A percentile compares a stretch with the other conserved stretches of the same genome.
phyloP scores from a whole-genome alignment of 2,329 filamentous ascomycete species.

The Penicillium sp. region DNA sequence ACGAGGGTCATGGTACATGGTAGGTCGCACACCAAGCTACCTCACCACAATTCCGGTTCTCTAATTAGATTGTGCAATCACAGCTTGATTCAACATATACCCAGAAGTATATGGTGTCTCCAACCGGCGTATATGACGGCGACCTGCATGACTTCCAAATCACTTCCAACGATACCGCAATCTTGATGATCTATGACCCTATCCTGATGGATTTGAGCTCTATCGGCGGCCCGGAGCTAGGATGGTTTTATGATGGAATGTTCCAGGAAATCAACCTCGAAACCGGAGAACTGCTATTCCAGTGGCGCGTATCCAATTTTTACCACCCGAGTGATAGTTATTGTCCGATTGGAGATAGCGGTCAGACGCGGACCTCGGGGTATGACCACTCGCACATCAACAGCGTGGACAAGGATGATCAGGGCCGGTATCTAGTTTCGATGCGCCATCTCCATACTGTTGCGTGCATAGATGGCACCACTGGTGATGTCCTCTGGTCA shows the following conservation, averaged over 20 bases:
- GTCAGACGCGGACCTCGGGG: slow-evolving; percentile 22
- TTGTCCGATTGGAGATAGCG: slow-evolving; percentile 14
- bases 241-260: slow-evolving; percentile 41
- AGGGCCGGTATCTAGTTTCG: slow-evolving; percentile 45
- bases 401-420: slow-evolving; percentile 49
- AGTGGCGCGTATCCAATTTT: slow-evolving; percentile 47
- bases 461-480: slow-evolving; percentile 39
- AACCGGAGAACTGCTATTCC: slow-evolving; percentile 43
- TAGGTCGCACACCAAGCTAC: slow-evolving; percentile 29
- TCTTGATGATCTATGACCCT: slow-evolving; percentile 43
- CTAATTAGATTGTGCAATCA: slow-evolving; percentile 1
- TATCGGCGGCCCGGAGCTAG: slow-evolving; percentile 37
- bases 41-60: not conserved
- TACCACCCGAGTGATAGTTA: slow-evolving; percentile 28
- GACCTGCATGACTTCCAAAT: slow-evolving; percentile 48
- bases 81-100: slow-evolving; percentile 32
- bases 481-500: slow-evolving; percentile 27
- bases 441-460: slow-evolving; percentile 39
- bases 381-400: slow-evolving; percentile 58
- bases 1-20: slow-evolving; percentile 29
- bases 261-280: slow-evolving; percentile 49
- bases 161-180: slow-evolving; percentile 41
- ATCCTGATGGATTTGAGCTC: slow-evolving; percentile 41
- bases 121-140: slow-evolving; percentile 18
- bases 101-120: slow-evolving; percentile 24